phyloP scores from a whole-genome alignment of 2,329 filamentous ascomycete species.

The Fusarium sulawesiense region DNA sequence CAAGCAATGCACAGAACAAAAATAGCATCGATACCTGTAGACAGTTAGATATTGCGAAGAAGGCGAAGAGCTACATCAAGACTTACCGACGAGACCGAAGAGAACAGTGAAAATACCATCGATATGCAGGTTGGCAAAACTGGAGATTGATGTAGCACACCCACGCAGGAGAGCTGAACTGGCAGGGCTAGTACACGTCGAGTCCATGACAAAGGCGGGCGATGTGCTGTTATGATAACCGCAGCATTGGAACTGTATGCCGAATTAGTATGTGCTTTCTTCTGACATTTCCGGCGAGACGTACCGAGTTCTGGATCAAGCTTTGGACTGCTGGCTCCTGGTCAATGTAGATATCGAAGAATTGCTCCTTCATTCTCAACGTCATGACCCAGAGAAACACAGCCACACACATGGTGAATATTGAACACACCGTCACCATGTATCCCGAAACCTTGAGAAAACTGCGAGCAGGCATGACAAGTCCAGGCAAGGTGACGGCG shows the following conservation, averaged over 20 bases:
- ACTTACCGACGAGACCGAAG: slow-evolving; percentile 79
- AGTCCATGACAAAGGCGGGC: slow-evolving; percentile 77
- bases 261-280: not conserved
- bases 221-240: slow-evolving; percentile 80
- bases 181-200: slow-evolving; percentile 75
- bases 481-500: slow-evolving; percentile 74
- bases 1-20: slow-evolving; percentile 79
- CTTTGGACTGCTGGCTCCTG: slow-evolving; percentile 70
- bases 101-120: slow-evolving; percentile 82
- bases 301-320: slow-evolving; percentile 76
- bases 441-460: slow-evolving; percentile 78
- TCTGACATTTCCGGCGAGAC: slow-evolving; percentile 34
- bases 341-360: slow-evolving; percentile 69
- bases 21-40: slow-evolving; percentile 69
- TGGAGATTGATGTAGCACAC: slow-evolving; percentile 74
- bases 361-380: slow-evolving; percentile 72
- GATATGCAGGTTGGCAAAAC: slow-evolving; percentile 76
- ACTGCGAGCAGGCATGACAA: slow-evolving; percentile 73
- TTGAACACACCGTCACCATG: slow-evolving; percentile 68
- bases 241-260: slow-evolving; percentile 77
- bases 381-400: slow-evolving; percentile 79
- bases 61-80: not conserved
- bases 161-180: slow-evolving; percentile 76
- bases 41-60: slow-evolving; percentile 2
- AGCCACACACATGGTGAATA: slow-evolving; percentile 75